A percentile compares a stretch with the other conserved stretches of the same genome.
Conservation (phyloP, 306 rosid species). For the Acacia crassicarpa region DNA sequence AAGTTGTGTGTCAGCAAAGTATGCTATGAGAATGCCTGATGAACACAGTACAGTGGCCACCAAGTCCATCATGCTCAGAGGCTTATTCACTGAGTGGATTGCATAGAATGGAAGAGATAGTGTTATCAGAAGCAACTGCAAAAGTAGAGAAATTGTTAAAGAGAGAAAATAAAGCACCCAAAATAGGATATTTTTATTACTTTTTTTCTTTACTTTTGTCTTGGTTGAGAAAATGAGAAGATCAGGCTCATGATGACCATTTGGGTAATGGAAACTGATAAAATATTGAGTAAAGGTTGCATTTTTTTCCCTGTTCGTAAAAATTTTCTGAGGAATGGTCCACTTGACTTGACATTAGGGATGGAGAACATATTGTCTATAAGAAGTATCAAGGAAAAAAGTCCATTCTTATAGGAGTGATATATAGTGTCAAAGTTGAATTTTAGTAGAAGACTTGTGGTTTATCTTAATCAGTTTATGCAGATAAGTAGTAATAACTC, state of each 20-base stretch:
- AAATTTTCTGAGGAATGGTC: not conserved
- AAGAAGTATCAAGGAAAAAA: not conserved
- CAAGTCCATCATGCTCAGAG: slow-evolving; percentile 66
- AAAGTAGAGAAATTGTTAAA: not conserved
- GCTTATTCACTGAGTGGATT: slow-evolving; percentile 61
- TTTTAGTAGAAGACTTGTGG: too few relatives aligned
- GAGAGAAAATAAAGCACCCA: not conserved
- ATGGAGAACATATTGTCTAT: not conserved
- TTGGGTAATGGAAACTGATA: not conserved
- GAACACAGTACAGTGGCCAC: slow-evolving; percentile 53
- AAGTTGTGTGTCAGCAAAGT: slow-evolving; percentile 82
- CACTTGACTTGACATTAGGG: not conserved
- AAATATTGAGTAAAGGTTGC: not conserved
- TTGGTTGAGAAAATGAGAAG: not conserved
- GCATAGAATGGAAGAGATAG: slow-evolving; percentile 71
- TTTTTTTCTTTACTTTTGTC: not conserved
- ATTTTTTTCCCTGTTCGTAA: not conserved
- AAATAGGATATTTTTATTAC: not conserved
- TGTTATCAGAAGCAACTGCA: slow-evolving; percentile 74
- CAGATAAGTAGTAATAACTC: not conserved
- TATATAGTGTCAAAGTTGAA: not conserved
- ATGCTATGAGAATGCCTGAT: slow-evolving; percentile 72
- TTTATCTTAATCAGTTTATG: not conserved
- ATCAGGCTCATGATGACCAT: not conserved
- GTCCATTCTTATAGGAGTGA: not conserved